A percentile compares a stretch with the other conserved stretches of the same genome.
Evolutionary conservation across 345 rosid genomes (phyloP).

Genomic region (Arabidopsis suecica): DNA sequence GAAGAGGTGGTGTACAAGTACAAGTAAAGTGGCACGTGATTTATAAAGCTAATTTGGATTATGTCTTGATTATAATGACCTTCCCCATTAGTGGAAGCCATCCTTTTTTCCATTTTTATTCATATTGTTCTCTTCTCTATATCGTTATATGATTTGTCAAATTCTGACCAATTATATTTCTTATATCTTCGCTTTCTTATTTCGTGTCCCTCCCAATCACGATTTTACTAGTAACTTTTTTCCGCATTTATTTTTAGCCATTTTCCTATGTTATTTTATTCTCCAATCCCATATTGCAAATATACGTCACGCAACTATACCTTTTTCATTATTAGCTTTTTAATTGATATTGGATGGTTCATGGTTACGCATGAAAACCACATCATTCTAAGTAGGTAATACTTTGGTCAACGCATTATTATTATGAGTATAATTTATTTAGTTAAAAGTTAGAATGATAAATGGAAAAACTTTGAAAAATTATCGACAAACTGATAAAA

Average conservation of each 20-base stretch:
- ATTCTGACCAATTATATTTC: slow-evolving; percentile 29
- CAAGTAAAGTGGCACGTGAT: slow-evolving; percentile 48
- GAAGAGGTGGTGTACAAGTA: slow-evolving; percentile 40
- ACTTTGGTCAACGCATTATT: slow-evolving; percentile 14
- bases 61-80: slow-evolving; percentile 35
- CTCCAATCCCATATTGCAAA: slow-evolving; percentile 10
- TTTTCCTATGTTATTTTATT: not conserved
- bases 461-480: not conserved
- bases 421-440: not conserved
- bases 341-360: slow-evolving; percentile 18
- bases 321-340: not conserved
- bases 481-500: not conserved
- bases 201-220: slow-evolving; percentile 35
- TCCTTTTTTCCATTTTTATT: slow-evolving; percentile 26
- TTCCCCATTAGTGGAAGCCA: slow-evolving; percentile 38
- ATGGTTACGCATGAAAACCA: slow-evolving; percentile 39
- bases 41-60: slow-evolving; percentile 37
- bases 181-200: slow-evolving; percentile 18
- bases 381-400: slow-evolving; percentile 1
- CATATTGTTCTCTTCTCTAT: slow-evolving; percentile 16
- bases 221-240: slow-evolving; percentile 2
- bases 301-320: slow-evolving; percentile 41
- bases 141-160: slow-evolving; percentile 34
- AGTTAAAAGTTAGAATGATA: not conserved
- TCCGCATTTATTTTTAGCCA: not conserved